phyloP scores from a whole-genome alignment of 2,329 filamentous ascomycete genomes.

The Emmonsiellopsis sp. region DNA sequence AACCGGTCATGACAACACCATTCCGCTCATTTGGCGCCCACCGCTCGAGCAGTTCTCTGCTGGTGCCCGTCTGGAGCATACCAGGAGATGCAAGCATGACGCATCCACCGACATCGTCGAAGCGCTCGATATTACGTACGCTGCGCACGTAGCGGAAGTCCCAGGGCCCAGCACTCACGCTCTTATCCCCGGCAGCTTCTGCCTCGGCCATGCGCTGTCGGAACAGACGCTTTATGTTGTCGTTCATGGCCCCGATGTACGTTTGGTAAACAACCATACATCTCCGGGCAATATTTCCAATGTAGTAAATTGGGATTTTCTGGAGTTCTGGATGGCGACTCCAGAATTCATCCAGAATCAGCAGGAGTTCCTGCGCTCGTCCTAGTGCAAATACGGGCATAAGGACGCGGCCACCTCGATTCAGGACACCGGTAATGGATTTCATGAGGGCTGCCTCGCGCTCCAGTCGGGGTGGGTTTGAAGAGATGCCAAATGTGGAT shows the following conservation, averaged over 20 bases:
- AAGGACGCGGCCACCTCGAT: conserved; percentile 81
- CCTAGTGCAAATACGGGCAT: conserved; percentile 95
- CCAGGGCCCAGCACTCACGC: conserved; percentile 64
- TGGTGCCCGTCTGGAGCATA: conserved; percentile 97
- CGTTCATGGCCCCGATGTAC: conserved; percentile 97
- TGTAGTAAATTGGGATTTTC: conserved; percentile 92
- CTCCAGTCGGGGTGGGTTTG: conserved; percentile 81
- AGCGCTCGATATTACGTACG: conserved; percentile 84
- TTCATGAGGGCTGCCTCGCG: conserved; percentile 93
- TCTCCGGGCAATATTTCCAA: conserved; percentile 84
- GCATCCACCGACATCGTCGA: conserved; percentile 90
- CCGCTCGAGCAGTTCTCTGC: conserved; percentile 79
- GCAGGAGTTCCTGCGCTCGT: conserved; percentile 80
- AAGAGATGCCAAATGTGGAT: conserved; percentile 92
- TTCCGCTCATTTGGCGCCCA: conserved; percentile 97
- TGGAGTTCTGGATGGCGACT: conserved; percentile 78
- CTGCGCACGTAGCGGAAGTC: conserved; percentile 93
- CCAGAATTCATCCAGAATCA: conserved; percentile 98
- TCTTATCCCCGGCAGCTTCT: conserved; percentile 72
- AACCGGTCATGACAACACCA: conserved; percentile 96
- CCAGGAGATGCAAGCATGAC: conserved; percentile 96
- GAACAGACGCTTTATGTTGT: conserved; percentile 96
- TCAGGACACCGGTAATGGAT: conserved; percentile 80
- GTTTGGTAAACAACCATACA: conserved; percentile 99
- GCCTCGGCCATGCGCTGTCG: conserved; percentile 84